Base-by-base conservation (phyloP, 257 asterid species). In the Henckelia pumila region DNA sequence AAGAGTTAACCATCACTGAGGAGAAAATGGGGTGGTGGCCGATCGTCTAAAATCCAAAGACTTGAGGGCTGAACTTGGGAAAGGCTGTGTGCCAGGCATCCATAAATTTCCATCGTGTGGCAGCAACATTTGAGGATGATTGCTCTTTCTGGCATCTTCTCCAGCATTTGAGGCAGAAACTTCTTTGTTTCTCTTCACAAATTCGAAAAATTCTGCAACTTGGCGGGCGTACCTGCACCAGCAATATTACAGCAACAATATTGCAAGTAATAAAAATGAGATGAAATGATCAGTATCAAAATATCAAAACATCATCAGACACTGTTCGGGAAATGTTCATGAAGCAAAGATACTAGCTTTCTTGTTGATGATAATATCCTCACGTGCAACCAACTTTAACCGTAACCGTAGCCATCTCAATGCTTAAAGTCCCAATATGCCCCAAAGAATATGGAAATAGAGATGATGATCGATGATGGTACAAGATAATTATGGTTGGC, bases 181-280 rank as follows among this genome's bases (percentile, higher is more conserved):
- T 73, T 89, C 94, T 70, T 88, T 81, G 82, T 65, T 84, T 30
- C 73, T 86, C 89, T 90, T 93, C 73, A 93, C 99, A 33, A 85
- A 93, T 63, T 88, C 88, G 14, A 93, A 93, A 81, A 93, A 93
- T 80, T 86, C 89, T 3, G 97, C 95, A 56, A 93, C 99, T 85
- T 90, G 99, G 47, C 94, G 92, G 61, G 99, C 97, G 73, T 93
- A 93, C 83, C 98, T 93, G 79, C 82, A 73, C 40, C 62, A 60
- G 56, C 7, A 68, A 13, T 47, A 64, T 57, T 59, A 44, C 62
- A 60, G 56, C 7, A 68, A 13, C 53, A 64, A 60, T 59, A 44
- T 19, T 33, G 9, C 19, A 60, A 33, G 21, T 20, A 19, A 25
- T 5, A 47, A 16, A 44, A 47, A 47, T 16, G 55, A 47, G 55